Evolutionary conservation across 805 yeast genomes (phyloP), one percentile per base, ranked within the genome.

Genomic region (Lachancea thermotolerans): DNA sequence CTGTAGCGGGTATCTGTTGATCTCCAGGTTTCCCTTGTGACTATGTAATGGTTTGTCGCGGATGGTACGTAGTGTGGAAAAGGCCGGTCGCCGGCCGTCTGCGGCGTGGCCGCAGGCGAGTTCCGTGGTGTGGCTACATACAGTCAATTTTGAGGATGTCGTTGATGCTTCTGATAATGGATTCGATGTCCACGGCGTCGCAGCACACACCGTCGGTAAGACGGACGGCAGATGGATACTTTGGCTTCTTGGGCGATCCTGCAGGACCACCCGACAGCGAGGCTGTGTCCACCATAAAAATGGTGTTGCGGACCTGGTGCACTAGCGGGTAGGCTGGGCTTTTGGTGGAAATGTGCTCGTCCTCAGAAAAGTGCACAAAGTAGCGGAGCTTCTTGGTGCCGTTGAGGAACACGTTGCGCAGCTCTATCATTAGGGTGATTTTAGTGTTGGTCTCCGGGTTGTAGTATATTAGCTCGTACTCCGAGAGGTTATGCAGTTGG

Each of bases 131-230:
- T 21, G 9, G 15, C 25, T 41, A 41, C 18, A 41, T 35, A 36
- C 45, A 41, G 30, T 41, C 41, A 34, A 45, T 40, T 35, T 45
- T 48, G 35, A 57, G 46, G 18, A 57, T 49, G 30, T 50, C 49
- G 49, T 64, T 64, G 12, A 64, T 58, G 30, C 57, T 63, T 14
- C 48, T 41, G 27, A 62, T 42, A 28, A 62, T 54, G 2, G 50
- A 47, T 21, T 53, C 63, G 21, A 62, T 50, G 35, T 62, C 65
- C 14, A 45, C 37, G 3, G 64, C 49, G 39, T 56, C 62, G 45
- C 68, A 64, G 7, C 65, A 51, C 8, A 64, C 53, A 41, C 65
- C 63, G 37, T 58, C 57, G 8, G 56, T 52, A 15, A 64, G 40
- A 30, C 57, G 55, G 1, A 64, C 48, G 2, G 65, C 56, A 15